Conservation (phyloP, 179 eudicot genomes). For the Vitellaria paradoxa region DNA sequence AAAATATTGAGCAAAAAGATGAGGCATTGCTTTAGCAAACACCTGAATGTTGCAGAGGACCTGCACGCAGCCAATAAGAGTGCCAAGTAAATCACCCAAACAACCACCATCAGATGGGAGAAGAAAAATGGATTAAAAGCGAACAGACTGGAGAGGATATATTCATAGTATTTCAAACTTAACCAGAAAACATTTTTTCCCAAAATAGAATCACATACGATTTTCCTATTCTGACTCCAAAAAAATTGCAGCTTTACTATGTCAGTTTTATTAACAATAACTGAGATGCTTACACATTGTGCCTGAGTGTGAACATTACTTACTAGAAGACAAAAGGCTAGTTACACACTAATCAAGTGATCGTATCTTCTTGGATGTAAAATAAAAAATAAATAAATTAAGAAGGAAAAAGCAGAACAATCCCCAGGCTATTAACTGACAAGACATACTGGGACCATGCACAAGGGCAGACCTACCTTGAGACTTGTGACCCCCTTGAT, state of each 20-base stretch:
- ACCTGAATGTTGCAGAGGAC: constrained; percentile 94
- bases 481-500: too few species aligned
- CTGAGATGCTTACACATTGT: neutral
- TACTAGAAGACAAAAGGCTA: neutral
- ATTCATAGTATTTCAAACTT: neutral
- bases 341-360: neutral
- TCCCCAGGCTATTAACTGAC: too few species aligned
- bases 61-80: constrained; percentile 37
- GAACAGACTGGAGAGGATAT: neutral
- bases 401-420: neutral
- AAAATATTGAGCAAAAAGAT: constrained; percentile 65
- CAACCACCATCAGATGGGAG: too few species aligned
- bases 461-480: too few species aligned
- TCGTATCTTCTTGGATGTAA: neutral
- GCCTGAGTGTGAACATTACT: neutral
- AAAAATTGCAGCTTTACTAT: neutral
- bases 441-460: too few species aligned
- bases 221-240: neutral
- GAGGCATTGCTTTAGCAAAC: constrained; percentile 91
- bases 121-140: neutral
- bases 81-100: constrained; percentile 4
- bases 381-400: neutral
- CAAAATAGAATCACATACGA: neutral
- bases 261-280: neutral
- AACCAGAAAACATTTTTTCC: neutral